A percentile compares a stretch with the other conserved stretches of the same genome.
phyloP scores from a whole-genome alignment of 441 rosid genomes.

The Brassica hybrid region DNA sequence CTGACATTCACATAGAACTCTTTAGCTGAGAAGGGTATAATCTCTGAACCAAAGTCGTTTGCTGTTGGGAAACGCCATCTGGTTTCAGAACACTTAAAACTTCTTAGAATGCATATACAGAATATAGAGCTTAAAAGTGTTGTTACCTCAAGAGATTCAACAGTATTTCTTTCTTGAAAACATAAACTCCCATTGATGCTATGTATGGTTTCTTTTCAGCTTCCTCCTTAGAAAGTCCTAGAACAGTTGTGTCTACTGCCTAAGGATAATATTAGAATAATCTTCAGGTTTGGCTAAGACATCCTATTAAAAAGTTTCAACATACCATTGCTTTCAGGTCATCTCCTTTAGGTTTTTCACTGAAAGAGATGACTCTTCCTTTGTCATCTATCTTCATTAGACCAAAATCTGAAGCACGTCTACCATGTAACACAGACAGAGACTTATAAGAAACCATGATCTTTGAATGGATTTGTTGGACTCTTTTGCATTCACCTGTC shows the following conservation, averaged over 20 bases:
- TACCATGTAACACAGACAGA: constrained; percentile 48
- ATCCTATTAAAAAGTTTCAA: neutral
- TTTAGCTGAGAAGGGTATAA: constrained; percentile 88
- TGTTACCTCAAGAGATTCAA: constrained; percentile 84
- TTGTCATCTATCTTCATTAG: constrained; percentile 93
- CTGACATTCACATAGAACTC: constrained; percentile 73
- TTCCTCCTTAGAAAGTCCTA: constrained; percentile 88
- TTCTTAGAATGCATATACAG: constrained; percentile 6
- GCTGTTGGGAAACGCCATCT: constrained; percentile 99
- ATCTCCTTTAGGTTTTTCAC: constrained; percentile 88
- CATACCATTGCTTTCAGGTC: constrained; percentile 85
- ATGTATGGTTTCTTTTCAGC: constrained; percentile 93
- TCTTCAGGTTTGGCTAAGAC: constrained; percentile 8
- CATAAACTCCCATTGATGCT: constrained; percentile 96
- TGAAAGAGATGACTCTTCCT: constrained; percentile 82
- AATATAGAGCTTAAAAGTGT: neutral
- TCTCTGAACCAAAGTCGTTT: constrained; percentile 81
- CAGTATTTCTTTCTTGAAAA: constrained; percentile 93
- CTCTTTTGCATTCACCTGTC: constrained; percentile 58
- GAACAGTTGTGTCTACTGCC: constrained; percentile 87
- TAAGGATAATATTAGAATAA: constrained; percentile 38
- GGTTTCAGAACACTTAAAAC: constrained; percentile 21
- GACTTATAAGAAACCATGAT: constrained; percentile 31
- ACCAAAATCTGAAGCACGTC: constrained; percentile 98
- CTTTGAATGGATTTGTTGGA: constrained; percentile 4